phyloP scores from a whole-genome alignment of 2,329 filamentous ascomycete genomes.

The Cordyceps militaris region DNA sequence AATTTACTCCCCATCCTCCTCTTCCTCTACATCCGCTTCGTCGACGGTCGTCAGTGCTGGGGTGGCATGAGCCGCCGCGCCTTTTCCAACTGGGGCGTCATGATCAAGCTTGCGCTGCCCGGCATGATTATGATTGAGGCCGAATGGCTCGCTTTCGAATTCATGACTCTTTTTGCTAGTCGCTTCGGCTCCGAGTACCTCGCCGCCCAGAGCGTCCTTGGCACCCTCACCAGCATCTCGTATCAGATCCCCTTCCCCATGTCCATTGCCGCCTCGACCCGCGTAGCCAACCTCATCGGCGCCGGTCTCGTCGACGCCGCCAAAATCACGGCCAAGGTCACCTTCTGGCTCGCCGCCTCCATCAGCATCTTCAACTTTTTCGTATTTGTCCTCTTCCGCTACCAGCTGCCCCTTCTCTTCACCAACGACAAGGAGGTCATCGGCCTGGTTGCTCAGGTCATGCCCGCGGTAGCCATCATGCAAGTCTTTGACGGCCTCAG shows the following conservation, averaged over 20 bases:
- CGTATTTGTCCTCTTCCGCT: constrained; percentile 60
- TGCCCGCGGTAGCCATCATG: constrained; percentile 80
- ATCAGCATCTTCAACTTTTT: constrained; percentile 76
- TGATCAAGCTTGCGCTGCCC: constrained; percentile 81
- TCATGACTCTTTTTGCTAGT: constrained; percentile 75
- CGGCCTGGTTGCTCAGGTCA: constrained; percentile 56
- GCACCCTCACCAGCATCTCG: constrained; percentile 69
- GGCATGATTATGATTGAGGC: constrained; percentile 92
- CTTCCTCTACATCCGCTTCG: constrained; percentile 67
- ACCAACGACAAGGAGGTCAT: constrained; percentile 68
- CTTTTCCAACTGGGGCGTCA: constrained; percentile 67
- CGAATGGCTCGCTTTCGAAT: constrained; percentile 88
- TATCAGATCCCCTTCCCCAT: constrained; percentile 93
- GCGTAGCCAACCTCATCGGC: constrained; percentile 87
- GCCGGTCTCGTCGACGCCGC: constrained; percentile 76
- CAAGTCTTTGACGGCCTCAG: constrained; percentile 82
- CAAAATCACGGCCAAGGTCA: constrained; percentile 67
- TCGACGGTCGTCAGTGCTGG: constrained; percentile 75
- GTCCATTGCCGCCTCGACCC: constrained; percentile 79
- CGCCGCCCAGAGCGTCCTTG: constrained; percentile 80
- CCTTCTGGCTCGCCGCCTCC: constrained; percentile 56
- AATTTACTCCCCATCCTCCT: constrained; percentile 70
- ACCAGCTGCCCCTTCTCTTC: constrained; percentile 70
- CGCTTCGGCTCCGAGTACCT: constrained; percentile 73
- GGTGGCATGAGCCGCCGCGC: constrained; percentile 67